Evolutionary conservation across 371 early-diverging fungal species (phyloP).

Genomic region (Astathelohania contejeani): DNA sequence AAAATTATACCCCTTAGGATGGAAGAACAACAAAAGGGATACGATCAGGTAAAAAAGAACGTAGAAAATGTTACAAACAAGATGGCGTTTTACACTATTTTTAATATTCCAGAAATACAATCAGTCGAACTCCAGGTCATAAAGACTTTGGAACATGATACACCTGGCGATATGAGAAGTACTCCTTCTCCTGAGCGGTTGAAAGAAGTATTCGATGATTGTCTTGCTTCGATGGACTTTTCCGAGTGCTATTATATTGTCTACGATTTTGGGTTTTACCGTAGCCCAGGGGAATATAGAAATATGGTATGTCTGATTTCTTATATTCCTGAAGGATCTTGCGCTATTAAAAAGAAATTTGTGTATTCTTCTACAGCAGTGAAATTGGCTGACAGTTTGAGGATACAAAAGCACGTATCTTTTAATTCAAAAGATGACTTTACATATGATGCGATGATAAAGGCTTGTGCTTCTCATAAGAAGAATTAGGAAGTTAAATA

Average conservation of each 20-base stretch:
- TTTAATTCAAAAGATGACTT: neutral
- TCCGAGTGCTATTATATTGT: constrained; percentile 29
- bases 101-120: neutral
- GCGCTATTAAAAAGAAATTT: neutral
- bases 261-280: constrained; percentile 45
- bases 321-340: constrained; percentile 29
- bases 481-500: too few relatives aligned
- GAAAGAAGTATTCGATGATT: neutral
- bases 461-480: neutral
- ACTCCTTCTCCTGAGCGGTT: neutral
- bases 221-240: neutral
- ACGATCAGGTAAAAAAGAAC: neutral
- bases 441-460: neutral
- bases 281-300: constrained; percentile 25
- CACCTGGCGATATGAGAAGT: neutral
- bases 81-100: neutral
- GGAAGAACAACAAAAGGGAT: too few relatives aligned
- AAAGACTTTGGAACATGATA: neutral
- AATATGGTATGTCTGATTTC: constrained; percentile 41
- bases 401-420: neutral
- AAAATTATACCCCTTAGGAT: too few relatives aligned
- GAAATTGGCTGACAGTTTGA: neutral
- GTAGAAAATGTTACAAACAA: neutral
- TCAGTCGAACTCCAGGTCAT: neutral
- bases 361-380: neutral